Evolutionary conservation across 2,329 filamentous ascomycete genomes (phyloP).

Genomic region (Colletotrichum sp.): DNA sequence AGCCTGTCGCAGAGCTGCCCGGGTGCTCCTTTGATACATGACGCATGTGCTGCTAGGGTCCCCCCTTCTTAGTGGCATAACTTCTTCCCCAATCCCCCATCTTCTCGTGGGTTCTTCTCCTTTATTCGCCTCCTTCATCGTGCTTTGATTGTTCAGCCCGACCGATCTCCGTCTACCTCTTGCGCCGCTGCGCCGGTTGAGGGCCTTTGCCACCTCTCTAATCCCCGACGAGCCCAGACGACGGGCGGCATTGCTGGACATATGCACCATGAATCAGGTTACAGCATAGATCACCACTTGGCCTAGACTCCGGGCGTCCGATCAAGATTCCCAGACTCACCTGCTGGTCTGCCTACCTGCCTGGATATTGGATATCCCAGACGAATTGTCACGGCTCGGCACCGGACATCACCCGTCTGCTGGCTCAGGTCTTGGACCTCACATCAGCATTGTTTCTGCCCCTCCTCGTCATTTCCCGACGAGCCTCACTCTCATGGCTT

Average conservation of each 20-base stretch:
- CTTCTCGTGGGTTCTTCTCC: slow-evolving; percentile 5
- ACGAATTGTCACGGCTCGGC: slow-evolving; percentile 6
- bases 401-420: slow-evolving; percentile 8
- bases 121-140: neutral
- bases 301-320: slow-evolving; percentile 13
- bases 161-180: neutral
- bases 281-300: slow-evolving; percentile 22
- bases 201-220: neutral
- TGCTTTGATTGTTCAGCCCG: slow-evolving; percentile 2
- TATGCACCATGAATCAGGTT: slow-evolving; percentile 31
- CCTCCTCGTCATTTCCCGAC: neutral
- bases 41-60: slow-evolving; percentile 21
- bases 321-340: slow-evolving; percentile 10
- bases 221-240: slow-evolving; percentile 10
- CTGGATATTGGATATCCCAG: neutral
- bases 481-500: slow-evolving; percentile 10
- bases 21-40: slow-evolving; percentile 23
- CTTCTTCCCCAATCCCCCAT: slow-evolving; percentile 17
- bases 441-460: slow-evolving; percentile 5
- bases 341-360: neutral
- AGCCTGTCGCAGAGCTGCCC: slow-evolving; percentile 20
- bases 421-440: neutral
- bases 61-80: slow-evolving; percentile 17
- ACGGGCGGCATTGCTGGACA: slow-evolving; percentile 36
- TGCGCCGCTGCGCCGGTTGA: neutral